phyloP scores from a whole-genome alignment of 768 basidiomycete genomes.

The Tylopilus balloui region DNA sequence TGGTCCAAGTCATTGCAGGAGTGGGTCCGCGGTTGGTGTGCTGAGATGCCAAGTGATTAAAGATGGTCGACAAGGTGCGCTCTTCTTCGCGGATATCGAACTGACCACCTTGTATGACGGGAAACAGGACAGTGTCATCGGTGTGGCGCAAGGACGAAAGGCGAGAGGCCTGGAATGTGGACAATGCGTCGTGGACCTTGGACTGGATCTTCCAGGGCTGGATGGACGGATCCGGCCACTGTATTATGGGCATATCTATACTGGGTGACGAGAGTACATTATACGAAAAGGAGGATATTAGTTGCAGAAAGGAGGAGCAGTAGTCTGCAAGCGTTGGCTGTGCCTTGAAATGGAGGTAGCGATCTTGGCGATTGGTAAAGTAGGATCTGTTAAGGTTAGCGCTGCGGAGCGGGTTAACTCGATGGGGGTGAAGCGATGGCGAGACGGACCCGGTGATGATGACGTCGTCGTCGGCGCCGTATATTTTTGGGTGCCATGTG shows the following conservation, averaged over 20 bases:
- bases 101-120: slow-evolving; percentile 87
- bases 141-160: slow-evolving; percentile 6
- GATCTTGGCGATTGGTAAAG: slow-evolving; percentile 92
- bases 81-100: slow-evolving; percentile 88
- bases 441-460: slow-evolving; percentile 82
- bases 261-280: slow-evolving; percentile 29
- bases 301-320: slow-evolving; percentile 71
- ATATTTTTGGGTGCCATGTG: slow-evolving; percentile 96
- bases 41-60: slow-evolving; percentile 41
- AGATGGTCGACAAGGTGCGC: slow-evolving; percentile 50
- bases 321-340: slow-evolving; percentile 73
- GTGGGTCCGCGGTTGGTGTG: slow-evolving; percentile 13
- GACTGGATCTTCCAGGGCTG: slow-evolving; percentile 69
- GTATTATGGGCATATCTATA: slow-evolving; percentile 46
- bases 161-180: slow-evolving; percentile 52
- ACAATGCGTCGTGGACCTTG: slow-evolving; percentile 53
- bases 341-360: slow-evolving; percentile 72
- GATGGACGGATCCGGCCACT: slow-evolving; percentile 61
- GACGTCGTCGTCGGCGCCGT: slow-evolving; percentile 88
- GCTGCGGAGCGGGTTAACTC: slow-evolving; percentile 37
- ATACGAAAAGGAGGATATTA: slow-evolving; percentile 72
- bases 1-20: slow-evolving; percentile 78
- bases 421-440: not conserved
- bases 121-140: slow-evolving; percentile 57
- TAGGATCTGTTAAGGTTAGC: slow-evolving; percentile 93